phyloP scores from a whole-genome alignment of 2,329 filamentous ascomycete genomes.

The Ceratocystis huliohia region DNA sequence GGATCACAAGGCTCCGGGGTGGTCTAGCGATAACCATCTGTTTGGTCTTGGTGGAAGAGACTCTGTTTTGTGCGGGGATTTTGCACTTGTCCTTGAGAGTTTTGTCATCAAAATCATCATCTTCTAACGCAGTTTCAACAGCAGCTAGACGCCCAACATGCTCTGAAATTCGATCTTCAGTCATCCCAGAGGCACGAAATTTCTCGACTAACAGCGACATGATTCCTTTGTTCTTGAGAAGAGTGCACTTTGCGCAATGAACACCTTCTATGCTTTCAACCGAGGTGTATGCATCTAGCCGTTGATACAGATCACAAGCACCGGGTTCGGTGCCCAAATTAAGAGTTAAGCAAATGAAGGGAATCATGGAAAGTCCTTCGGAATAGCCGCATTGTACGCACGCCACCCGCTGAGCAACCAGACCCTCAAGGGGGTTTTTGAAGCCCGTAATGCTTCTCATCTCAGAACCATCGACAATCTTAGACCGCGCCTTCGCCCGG shows the following conservation, averaged over 20 bases:
- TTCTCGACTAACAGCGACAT: slow-evolving; percentile 34
- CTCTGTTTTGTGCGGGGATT: slow-evolving; percentile 53
- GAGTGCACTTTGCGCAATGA: slow-evolving; percentile 81
- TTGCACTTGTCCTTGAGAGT: slow-evolving; percentile 51
- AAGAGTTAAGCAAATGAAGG: slow-evolving; percentile 86
- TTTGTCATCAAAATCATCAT: slow-evolving; percentile 66
- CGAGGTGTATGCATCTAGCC: slow-evolving; percentile 71
- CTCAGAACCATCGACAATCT: slow-evolving; percentile 30
- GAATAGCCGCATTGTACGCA: slow-evolving; percentile 78
- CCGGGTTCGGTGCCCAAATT: slow-evolving; percentile 53
- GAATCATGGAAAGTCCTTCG: slow-evolving; percentile 77
- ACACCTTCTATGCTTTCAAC: slow-evolving; percentile 81
- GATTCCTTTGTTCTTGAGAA: slow-evolving; percentile 44
- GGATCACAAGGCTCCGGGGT: slow-evolving; percentile 68
- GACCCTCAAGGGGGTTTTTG: slow-evolving; percentile 72
- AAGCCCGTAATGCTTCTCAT: slow-evolving; percentile 30
- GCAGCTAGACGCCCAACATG: slow-evolving; percentile 46
- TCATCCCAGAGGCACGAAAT: slow-evolving; percentile 23
- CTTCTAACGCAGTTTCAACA: slow-evolving; percentile 58
- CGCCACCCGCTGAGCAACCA: slow-evolving; percentile 76
- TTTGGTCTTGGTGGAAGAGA: slow-evolving; percentile 72
- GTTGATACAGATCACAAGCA: slow-evolving; percentile 60
- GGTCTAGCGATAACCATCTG: slow-evolving; percentile 76
- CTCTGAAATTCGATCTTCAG: slow-evolving; percentile 40
- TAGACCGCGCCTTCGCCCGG: slow-evolving; percentile 28